Evolutionary conservation across 2,329 filamentous ascomycete species (phyloP), one percentile per base, ranked within the genome.

Genomic region (Colletotrichum sp.): DNA sequence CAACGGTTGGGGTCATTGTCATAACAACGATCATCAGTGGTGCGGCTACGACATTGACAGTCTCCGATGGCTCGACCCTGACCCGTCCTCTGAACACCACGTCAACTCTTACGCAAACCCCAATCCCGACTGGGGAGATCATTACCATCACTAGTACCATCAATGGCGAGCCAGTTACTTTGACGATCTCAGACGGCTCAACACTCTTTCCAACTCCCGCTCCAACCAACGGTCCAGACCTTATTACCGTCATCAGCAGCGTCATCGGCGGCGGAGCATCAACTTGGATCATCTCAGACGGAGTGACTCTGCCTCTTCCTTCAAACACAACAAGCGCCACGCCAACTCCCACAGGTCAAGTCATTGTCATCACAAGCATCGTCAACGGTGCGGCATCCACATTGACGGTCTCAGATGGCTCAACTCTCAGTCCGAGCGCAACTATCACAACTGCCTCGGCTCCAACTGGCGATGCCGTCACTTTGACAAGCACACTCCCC

Each of bases 291-390:
- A 6, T 75, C 8, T 52, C 64, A 7, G 34, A 32, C 3, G 72
- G 72, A 3, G 65, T 69, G 6, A 72, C 68, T 16, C 3, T 72
- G 8, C n/a, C 65, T 26, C 4, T 6, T 1, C 21, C 66, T 68
- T 26, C 52, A 7, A 60, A 34, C 9, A 39, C 43, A 24, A 26
- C 66, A 7, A 60, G 21, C 13, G 18, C 52, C 24, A 39, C 52
- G 2, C 24, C 66, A 8, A 60, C 66, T 7, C 10, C 32, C 2
- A 24, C 52, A 1, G 34, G n/a, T 4, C 30, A 18, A 21, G 14
- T 55, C n/a, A 67, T 55, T 10, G n/a, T 72, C 7, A 13, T 68
- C 16, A 75, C 72, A 14, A 72, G 72, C 12, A 30, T 66, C 6
- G 14, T 75, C 6, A 63, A 43, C 32, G 68, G 68, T 16, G 39